Conservation (phyloP, 495 filamentous ascomycete genomes). For the Evernia prunastri region DNA sequence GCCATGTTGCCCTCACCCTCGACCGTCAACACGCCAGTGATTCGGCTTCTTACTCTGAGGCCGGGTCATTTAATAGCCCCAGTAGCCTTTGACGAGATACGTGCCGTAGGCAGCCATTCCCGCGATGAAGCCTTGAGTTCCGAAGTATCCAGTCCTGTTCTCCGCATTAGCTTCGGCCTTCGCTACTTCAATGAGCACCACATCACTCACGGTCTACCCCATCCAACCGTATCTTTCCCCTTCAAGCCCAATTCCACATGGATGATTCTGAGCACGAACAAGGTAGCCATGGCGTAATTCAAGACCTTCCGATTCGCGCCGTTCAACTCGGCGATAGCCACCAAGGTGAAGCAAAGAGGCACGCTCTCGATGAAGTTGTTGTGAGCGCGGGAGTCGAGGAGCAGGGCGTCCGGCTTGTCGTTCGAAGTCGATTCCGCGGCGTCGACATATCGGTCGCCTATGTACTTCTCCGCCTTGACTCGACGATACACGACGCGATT, state of each 20-base stretch:
- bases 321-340: constrained; percentile 39
- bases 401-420: constrained; percentile 26
- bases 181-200: background rate
- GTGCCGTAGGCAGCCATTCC: constrained; percentile 35
- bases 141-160: constrained; percentile 31
- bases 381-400: constrained; percentile 33
- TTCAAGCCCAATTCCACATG: constrained; percentile 39
- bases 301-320: constrained; percentile 35
- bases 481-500: constrained; percentile 38
- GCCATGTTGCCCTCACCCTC: background rate
- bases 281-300: constrained; percentile 31
- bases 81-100: constrained; percentile 39
- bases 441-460: constrained; percentile 31
- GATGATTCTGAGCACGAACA: constrained; percentile 35
- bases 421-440: constrained; percentile 3
- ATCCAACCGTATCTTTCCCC: constrained; percentile 26
- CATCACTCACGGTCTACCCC: constrained; percentile 27
- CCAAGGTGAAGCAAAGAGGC: constrained; percentile 32
- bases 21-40: background rate
- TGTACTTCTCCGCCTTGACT: constrained; percentile 29
- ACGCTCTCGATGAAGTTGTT: constrained; percentile 43
- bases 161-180: background rate
- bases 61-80: constrained; percentile 28
- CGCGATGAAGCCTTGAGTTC: constrained; percentile 34
- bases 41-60: background rate